These are phyloP conservation scores for Colletotrichum zoysiae DNA, from an alignment of 2,329 filamentous ascomycete species.

Conservation along the genomic window DNA sequence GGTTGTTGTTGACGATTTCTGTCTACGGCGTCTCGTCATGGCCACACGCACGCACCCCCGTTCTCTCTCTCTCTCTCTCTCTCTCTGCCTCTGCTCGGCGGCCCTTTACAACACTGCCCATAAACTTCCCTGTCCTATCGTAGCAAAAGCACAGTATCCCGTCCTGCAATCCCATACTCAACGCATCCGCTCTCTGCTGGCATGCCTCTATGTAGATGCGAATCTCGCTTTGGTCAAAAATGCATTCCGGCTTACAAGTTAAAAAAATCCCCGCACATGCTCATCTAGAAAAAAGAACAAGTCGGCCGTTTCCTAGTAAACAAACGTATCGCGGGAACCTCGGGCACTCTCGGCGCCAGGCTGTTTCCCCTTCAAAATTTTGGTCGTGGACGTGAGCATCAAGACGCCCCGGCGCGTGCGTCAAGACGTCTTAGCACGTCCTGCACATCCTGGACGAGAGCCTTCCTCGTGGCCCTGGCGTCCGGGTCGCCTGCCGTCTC, in stretches of 20 bases:
- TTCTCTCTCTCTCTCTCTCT: not conserved
- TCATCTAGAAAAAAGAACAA: slow-evolving; percentile 19
- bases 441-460: slow-evolving; percentile 79
- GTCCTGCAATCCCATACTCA: not conserved
- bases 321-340: slow-evolving; percentile 26
- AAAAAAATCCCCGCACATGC: slow-evolving; percentile 19
- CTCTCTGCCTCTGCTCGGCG: not conserved
- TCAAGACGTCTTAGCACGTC: slow-evolving; percentile 64
- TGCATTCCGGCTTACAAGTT: slow-evolving; percentile 21
- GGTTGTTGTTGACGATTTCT: slow-evolving; percentile 17
- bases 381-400: slow-evolving; percentile 59
- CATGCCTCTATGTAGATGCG: slow-evolving; percentile 35
- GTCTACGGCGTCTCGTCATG: slow-evolving; percentile 14
- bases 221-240: slow-evolving; percentile 39
- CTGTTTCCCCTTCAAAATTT: not conserved
- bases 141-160: slow-evolving; percentile 14
- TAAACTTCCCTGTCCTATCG: slow-evolving; percentile 6
- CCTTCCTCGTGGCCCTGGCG: slow-evolving; percentile 75
- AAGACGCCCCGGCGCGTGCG: slow-evolving; percentile 69
- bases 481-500: slow-evolving; percentile 78
- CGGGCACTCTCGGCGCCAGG: not conserved
- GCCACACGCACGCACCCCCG: not conserved
- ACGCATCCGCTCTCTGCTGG: slow-evolving; percentile 20
- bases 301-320: slow-evolving; percentile 23
- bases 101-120: not conserved